Base-by-base conservation (phyloP, 352 stramenopile genomes). In the Phytophthora sp. region DNA sequence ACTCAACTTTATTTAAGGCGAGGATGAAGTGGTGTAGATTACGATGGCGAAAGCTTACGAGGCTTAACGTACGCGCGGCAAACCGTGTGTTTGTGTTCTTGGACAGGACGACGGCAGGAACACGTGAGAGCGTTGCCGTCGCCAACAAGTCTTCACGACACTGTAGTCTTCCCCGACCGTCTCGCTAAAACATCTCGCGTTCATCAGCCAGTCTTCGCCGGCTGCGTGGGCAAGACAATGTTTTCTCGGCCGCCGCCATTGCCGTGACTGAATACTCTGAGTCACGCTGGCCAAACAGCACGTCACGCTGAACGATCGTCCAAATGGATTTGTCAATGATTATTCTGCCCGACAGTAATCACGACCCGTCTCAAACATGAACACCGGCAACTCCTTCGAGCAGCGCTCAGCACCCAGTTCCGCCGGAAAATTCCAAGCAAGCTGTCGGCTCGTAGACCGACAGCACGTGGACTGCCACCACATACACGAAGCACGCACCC, bases 401-500 rank as follows among this genome's bases (percentile, higher is more conserved):
- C n/a, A n/a, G n/a, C n/a, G n/a, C n/a, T n/a, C n/a, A 77, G 43
- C 79, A 88, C 3, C 74, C 74, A 1, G 54, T 60, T 15, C 81
- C 83, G n/a, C 79, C 81, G 0, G 71, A 69, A 31, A 92, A 32
- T 4, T 15, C 30, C 11, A 85, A 55, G 56, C 81, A 92, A 34
- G 77, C 34, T 11, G 79, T 88, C 15, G 69, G 56, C 23, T 72
- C 59, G 44, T 76, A 74, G 32, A 91, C 77, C 15, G 79, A 89
- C 18, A 91, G 59, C 32, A 67, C 49, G 57, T 92, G 79, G n/a
- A 84, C 62, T 10, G 37, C 51, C 21, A 80, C 44, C 11, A 63
- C 68, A 37, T 70, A 78, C 5, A 30, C 11, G 0, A 82, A 13
- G 13, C 34, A 57, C 23, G 75, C 3, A 15, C 59, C 35, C 8